Evolutionary conservation across 345 rosid species (phyloP).

Genomic region (Gynandropsis gynandra): DNA sequence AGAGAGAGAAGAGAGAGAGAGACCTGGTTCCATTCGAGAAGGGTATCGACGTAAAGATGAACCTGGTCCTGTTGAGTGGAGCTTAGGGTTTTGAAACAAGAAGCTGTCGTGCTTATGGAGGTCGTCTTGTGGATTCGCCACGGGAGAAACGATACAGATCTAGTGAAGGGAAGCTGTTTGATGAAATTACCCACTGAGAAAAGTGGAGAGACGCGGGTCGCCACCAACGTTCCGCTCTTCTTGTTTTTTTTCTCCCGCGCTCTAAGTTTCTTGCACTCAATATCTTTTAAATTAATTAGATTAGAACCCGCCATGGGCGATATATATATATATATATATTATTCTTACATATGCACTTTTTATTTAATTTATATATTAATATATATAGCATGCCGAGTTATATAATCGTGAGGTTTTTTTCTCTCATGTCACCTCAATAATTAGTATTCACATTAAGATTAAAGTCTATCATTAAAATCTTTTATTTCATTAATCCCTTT

Average conservation of each 20-base stretch:
- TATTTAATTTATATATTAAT: no score
- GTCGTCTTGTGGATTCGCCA: slow-evolving; percentile 13
- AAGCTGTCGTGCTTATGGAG: slow-evolving; percentile 14
- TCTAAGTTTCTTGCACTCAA: no score
- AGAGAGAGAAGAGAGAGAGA: slow-evolving; percentile 1
- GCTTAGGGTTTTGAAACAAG: slow-evolving; percentile 43
- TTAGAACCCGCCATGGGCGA: no score
- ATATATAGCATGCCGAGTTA: no score
- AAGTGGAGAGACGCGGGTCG: slow-evolving; percentile 16
- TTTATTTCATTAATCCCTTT: no score
- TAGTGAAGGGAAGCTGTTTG: slow-evolving; percentile 52
- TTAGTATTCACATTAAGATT: no score
- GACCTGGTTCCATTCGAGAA: slow-evolving; percentile 88
- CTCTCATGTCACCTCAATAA: no score
- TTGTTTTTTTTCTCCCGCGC: slow-evolving; percentile 5
- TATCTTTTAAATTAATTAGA: no score
- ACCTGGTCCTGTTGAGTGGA: slow-evolving; percentile 54
- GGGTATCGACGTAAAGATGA: slow-evolving; percentile 54
- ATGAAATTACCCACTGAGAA: slow-evolving; percentile 47
- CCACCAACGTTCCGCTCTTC: background rate
- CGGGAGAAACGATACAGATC: slow-evolving; percentile 16
- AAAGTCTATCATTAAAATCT: no score
- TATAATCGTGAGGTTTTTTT: no score
- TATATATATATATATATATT: no score
- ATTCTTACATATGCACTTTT: no score